A percentile compares a stretch with the other conserved stretches of the same genome.
These are phyloP conservation scores for Salvia rosmarinus DNA, from an alignment of 257 asterid genomes.

Conservation along the genomic window DNA sequence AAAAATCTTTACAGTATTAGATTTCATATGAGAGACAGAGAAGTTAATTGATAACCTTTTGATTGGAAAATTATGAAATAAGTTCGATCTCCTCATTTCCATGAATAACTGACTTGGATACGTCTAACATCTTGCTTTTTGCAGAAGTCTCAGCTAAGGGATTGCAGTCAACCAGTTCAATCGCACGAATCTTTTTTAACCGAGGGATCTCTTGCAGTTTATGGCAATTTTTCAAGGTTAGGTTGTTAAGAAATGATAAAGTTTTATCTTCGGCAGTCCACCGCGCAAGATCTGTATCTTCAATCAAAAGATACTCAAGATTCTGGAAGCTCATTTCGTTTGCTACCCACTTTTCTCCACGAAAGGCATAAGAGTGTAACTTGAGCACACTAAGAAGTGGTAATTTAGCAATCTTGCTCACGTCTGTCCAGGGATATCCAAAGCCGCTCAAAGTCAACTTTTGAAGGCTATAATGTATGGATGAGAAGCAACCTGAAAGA, in stretches of 20 bases:
- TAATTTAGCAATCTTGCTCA: background rate
- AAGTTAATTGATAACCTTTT: no score
- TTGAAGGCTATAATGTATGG: background rate
- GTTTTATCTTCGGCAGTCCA: background rate
- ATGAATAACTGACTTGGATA: background rate
- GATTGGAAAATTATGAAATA: no score
- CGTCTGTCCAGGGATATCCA: constrained; percentile 4
- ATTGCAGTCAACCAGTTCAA: background rate
- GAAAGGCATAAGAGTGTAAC: background rate
- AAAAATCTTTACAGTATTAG: no score
- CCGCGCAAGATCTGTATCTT: background rate
- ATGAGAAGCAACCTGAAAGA: background rate
- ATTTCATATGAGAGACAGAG: no score
- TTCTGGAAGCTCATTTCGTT: background rate
- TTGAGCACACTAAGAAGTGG: background rate
- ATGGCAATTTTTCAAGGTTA: background rate
- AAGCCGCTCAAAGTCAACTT: background rate
- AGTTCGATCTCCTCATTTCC: background rate
- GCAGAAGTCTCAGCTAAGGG: background rate
- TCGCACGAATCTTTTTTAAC: background rate
- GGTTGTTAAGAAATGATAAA: background rate
- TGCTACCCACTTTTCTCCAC: background rate
- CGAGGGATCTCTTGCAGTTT: background rate
- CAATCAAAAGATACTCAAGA: background rate
- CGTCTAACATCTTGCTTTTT: background rate